Evolutionary conservation across 2,329 filamentous ascomycete genomes (phyloP), one percentile per base, ranked within the genome.

Genomic region (Hypoxylon sp.): DNA sequence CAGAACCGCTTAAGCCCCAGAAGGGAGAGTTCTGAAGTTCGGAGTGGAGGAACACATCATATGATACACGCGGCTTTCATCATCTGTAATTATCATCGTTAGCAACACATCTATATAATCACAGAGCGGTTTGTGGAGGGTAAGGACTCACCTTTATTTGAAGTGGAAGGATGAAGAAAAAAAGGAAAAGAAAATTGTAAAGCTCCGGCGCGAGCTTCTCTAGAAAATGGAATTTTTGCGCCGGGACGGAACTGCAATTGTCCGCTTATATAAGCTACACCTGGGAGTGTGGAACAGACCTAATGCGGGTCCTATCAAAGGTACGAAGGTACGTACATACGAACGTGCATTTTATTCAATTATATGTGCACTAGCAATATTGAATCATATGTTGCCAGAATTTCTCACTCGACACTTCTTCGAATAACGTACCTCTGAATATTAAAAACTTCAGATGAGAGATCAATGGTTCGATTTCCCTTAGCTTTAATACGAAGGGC

Each of bases 11-110:
- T 94, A 81, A 92, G 94, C 94, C 92, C 92, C 90, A 84, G 83
- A 87, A 89, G 90, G 91, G 92, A 98, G 94, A 95, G 93, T 92
- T 88, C 87, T 84, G 84, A 84, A 84, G 87, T 84, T 85, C 86
- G 84, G 86, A 84, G 82, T 84, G 86, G 83, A 85, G 86, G 85
- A 86, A 92, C 87, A 80, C 85, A 86, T 98, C 96, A 97, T 93
- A 90, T 90, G 85, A 82, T 90, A 91, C 96, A 98, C 95, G 90
- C 93, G 89, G 93, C 93, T 97, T 97, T 99, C 96, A 98, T 99
- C 95, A 98, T 97, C 94, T 98, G 78, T 8, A 50, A 50, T 2
- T 54, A 68, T 83, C 77, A 84, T 80, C 62, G 70, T 78, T 71
- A 77, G 75, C 44, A 68, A 66, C 57, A 54, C 59, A 54, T 48